Percentiles rank a stretch among this genome's conserved stretches.
phyloP scores from a whole-genome alignment of 495 filamentous ascomycete genomes.

The Xylaria curta region DNA sequence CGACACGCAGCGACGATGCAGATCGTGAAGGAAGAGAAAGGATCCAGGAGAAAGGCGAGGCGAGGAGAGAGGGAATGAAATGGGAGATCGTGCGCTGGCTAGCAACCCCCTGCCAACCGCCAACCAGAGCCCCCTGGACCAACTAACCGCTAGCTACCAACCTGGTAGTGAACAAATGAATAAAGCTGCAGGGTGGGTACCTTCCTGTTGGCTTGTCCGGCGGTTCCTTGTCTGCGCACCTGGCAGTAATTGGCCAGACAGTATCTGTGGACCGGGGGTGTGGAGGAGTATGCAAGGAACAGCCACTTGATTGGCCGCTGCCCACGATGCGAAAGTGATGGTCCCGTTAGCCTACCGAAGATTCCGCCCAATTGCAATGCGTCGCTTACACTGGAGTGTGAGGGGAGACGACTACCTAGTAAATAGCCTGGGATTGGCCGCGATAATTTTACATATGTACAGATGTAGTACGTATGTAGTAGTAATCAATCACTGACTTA shows the following conservation, averaged over 20 bases:
- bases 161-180: background rate
- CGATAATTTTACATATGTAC: too few relatives aligned
- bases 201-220: background rate
- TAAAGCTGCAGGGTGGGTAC: background rate
- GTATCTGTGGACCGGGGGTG: background rate
- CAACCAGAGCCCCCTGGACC: constrained; percentile 9
- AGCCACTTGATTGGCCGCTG: background rate
- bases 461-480: too few relatives aligned
- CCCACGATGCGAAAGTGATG: background rate
- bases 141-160: background rate
- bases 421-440: background rate
- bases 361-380: constrained; percentile 12
- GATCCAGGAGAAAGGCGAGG: background rate
- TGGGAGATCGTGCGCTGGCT: constrained; percentile 28
- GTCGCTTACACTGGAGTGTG: background rate
- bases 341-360: background rate
- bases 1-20: constrained; percentile 54
- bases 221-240: constrained; percentile 4
- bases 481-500: background rate
- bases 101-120: constrained; percentile 7
- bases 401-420: background rate
- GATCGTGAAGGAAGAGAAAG: constrained; percentile 48
- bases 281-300: constrained; percentile 17
- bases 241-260: background rate
- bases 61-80: constrained; percentile 34